These are phyloP conservation scores for Saccharum spontaneum DNA, from an alignment of 176 grass and related monocot species.

Conservation along the genomic window DNA sequence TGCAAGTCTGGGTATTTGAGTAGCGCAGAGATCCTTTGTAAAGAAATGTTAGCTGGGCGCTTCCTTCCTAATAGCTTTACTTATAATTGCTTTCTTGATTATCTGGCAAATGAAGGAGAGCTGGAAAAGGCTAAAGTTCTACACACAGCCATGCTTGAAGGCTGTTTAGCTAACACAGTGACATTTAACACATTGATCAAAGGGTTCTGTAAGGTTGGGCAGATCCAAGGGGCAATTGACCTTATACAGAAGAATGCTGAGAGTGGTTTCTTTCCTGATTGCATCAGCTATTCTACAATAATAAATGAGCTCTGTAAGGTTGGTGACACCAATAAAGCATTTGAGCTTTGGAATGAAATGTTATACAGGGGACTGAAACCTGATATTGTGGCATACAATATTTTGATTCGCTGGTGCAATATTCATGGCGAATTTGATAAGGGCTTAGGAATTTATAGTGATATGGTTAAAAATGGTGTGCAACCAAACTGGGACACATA, in stretches of 20 bases:
- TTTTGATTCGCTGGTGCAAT: constrained; percentile 65
- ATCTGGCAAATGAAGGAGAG: constrained; percentile 58
- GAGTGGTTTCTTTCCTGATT: constrained; percentile 62
- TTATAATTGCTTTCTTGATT: constrained; percentile 70
- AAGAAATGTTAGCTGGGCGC: constrained; percentile 55
- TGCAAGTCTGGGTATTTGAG: constrained; percentile 65
- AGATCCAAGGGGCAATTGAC: constrained; percentile 60
- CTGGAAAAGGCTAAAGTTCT: constrained; percentile 55
- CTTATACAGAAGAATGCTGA: constrained; percentile 40
- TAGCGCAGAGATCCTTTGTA: constrained; percentile 64
- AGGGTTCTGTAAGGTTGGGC: constrained; percentile 59
- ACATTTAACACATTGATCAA: constrained; percentile 74
- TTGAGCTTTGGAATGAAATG: constrained; percentile 72
- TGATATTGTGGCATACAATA: constrained; percentile 67
- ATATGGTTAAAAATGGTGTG: constrained; percentile 55
- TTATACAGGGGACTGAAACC: constrained; percentile 55
- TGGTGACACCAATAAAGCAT: constrained; percentile 57
- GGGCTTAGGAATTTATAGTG: constrained; percentile 48
- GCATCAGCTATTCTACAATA: constrained; percentile 68
- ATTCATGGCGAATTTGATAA: constrained; percentile 44
- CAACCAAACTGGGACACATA: constrained; percentile 63
- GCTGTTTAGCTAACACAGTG: constrained; percentile 55
- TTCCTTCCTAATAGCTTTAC: constrained; percentile 62
- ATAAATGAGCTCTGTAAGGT: constrained; percentile 57
- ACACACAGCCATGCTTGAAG: constrained; percentile 51